phyloP scores from a whole-genome alignment of 169 alveolate species.

The Amoebophrya sp. region DNA sequence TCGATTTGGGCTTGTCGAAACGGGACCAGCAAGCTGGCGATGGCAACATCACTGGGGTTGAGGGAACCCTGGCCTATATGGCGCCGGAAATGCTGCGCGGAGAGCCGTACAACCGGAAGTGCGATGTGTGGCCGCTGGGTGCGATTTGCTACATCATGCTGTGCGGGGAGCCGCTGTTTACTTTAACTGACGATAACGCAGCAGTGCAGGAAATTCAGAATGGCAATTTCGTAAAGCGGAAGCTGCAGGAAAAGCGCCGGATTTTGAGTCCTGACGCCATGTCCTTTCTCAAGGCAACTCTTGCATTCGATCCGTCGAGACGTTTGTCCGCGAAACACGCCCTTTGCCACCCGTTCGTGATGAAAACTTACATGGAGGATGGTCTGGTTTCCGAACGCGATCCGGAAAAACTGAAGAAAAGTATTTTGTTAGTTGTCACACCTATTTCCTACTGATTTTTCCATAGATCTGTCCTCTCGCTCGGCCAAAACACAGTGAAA shows the following conservation, averaged over 20 bases:
- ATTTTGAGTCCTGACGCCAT: slow-evolving; percentile 35
- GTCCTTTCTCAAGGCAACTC: slow-evolving; percentile 41
- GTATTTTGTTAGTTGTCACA: too few relatives aligned
- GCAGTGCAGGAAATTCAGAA: slow-evolving; percentile 22
- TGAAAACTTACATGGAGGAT: slow-evolving; percentile 4
- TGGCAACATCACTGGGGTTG: neutral
- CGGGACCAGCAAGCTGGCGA: too few relatives aligned
- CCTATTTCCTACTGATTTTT: too few relatives aligned
- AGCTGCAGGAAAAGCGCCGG: neutral
- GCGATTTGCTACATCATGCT: slow-evolving; percentile 22
- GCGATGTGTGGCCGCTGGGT: slow-evolving; percentile 36
- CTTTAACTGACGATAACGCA: neutral
- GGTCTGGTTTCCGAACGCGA: too few relatives aligned
- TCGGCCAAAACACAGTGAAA: too few relatives aligned
- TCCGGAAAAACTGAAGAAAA: too few relatives aligned
- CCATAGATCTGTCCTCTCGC: too few relatives aligned
- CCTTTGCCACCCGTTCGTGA: slow-evolving; percentile 50
- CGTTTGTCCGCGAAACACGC: slow-evolving; percentile 41
- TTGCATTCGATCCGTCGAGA: slow-evolving; percentile 45
- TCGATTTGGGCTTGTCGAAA: slow-evolving; percentile 31
- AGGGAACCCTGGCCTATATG: slow-evolving; percentile 34
- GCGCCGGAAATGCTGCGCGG: slow-evolving; percentile 30
- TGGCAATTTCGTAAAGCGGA: neutral
- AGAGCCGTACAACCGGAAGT: slow-evolving; percentile 6
- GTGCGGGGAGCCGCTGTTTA: slow-evolving; percentile 32